Percentiles rank a stretch among this genome's conserved stretches.
Evolutionary conservation across 2,329 filamentous ascomycete genomes (phyloP).

Genomic region (Fusarium acutatum): DNA sequence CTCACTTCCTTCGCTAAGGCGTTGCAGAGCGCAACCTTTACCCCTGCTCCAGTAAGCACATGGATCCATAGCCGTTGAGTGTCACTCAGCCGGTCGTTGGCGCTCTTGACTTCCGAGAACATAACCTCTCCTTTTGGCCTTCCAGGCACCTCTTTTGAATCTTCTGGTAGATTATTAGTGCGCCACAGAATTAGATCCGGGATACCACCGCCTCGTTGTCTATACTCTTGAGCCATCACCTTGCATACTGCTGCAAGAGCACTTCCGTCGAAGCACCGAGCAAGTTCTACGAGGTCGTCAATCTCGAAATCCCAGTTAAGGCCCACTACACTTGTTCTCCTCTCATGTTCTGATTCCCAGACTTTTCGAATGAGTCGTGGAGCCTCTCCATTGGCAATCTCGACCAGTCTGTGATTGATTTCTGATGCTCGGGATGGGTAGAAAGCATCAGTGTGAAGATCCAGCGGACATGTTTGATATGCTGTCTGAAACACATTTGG

Average conservation of each 20-base stretch:
- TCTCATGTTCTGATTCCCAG: conserved; percentile 73
- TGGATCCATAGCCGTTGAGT: conserved; percentile 98
- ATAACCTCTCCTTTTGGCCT: conserved; percentile 68
- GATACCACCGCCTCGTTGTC: conserved; percentile 83
- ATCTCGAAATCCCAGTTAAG: conserved; percentile 89
- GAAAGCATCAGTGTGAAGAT: conserved; percentile 93
- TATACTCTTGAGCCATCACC: conserved; percentile 95
- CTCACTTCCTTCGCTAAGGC: conserved; percentile 64
- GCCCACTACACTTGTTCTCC: conserved; percentile 86
- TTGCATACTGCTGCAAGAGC: conserved; percentile 88
- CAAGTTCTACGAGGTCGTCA: conserved; percentile 81
- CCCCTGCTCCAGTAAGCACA: conserved; percentile 84
- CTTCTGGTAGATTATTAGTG: conserved; percentile 40
- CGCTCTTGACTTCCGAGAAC: conserved; percentile 83
- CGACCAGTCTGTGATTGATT: conserved; percentile 85
- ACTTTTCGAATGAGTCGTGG: conserved; percentile 72
- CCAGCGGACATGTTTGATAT: conserved; percentile 92
- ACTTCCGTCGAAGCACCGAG: conserved; percentile 78
- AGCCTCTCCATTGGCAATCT: conserved; percentile 85
- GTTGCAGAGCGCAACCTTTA: conserved; percentile 84
- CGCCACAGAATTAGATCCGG: conserved; percentile 95
- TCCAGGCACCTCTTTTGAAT: conserved; percentile 40
- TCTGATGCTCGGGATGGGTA: conserved; percentile 86
- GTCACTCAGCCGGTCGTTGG: conserved; percentile 93
- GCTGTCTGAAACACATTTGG: conserved; percentile 97